phyloP scores from a whole-genome alignment of 257 asterid genomes.

The Parsonsia alboflavescens region DNA sequence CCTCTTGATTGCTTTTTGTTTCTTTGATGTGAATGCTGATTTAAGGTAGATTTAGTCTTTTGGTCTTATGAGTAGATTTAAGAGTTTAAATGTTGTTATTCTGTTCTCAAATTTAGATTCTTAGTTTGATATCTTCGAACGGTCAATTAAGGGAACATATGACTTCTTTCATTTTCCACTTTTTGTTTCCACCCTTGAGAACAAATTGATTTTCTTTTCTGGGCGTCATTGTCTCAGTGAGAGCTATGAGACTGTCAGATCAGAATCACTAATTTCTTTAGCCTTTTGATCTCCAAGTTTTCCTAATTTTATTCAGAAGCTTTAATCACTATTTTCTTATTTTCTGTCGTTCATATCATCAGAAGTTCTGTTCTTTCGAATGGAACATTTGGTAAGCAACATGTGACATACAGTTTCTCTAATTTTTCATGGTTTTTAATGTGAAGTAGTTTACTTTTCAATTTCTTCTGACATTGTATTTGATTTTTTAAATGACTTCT shows the following conservation, averaged over 20 bases:
- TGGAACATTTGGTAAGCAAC: background rate
- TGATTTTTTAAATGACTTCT: background rate
- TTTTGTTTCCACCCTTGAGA: background rate
- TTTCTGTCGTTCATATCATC: background rate
- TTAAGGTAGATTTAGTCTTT: background rate
- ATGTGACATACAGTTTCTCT: background rate
- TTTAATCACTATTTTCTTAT: background rate
- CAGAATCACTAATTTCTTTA: background rate
- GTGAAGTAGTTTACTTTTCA: background rate
- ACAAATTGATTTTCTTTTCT: background rate
- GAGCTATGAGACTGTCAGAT: background rate
- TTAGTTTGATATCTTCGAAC: background rate
- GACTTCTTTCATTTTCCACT: background rate
- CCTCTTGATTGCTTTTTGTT: slow-evolving; percentile 4
- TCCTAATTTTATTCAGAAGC: background rate
- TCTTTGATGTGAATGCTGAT: background rate
- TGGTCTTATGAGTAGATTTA: background rate
- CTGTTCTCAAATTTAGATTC: background rate
- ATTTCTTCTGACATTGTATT: background rate
- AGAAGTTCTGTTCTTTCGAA: background rate
- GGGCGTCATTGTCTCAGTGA: background rate
- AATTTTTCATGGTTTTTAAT: background rate
- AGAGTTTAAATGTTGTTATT: background rate
- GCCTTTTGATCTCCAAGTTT: background rate
- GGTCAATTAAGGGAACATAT: background rate